Conservation (phyloP, 2,329 filamentous ascomycete genomes). For the Calycina herbarum region DNA sequence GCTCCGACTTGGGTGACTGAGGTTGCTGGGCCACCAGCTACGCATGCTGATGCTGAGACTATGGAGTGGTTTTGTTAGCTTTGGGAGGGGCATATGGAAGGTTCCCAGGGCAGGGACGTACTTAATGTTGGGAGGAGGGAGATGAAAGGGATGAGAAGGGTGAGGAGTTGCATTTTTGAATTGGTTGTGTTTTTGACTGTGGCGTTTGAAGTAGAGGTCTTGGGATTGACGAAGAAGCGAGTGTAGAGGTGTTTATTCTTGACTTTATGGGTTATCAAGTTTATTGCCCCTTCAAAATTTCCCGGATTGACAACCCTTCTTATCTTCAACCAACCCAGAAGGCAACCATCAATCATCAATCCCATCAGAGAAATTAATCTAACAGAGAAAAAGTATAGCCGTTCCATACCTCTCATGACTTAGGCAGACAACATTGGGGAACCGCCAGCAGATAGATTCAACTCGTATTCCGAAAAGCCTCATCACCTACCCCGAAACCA, state of each 20-base stretch:
- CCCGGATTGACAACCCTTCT: background rate
- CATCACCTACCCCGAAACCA: background rate
- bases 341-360: background rate
- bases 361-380: background rate
- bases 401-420: background rate
- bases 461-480: background rate
- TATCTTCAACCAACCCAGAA: constrained; percentile 2
- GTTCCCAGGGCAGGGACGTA: background rate
- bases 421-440: constrained; percentile 1
- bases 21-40: constrained; percentile 26
- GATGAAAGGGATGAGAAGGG: background rate
- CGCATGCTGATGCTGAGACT: constrained; percentile 23
- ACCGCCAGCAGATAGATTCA: background rate
- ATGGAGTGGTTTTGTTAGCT: constrained; percentile 19
- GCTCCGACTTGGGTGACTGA: constrained; percentile 24
- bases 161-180: constrained; percentile 1
- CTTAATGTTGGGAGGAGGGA: background rate
- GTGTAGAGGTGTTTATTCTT: background rate
- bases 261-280: background rate
- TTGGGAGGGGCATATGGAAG: background rate
- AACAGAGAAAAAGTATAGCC: background rate
- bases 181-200: background rate
- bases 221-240: background rate
- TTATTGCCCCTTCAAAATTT: background rate
- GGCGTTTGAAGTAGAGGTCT: background rate